phyloP scores from a whole-genome alignment of 192 early-diverging fungal genomes.

The Spinellus fusiger region DNA sequence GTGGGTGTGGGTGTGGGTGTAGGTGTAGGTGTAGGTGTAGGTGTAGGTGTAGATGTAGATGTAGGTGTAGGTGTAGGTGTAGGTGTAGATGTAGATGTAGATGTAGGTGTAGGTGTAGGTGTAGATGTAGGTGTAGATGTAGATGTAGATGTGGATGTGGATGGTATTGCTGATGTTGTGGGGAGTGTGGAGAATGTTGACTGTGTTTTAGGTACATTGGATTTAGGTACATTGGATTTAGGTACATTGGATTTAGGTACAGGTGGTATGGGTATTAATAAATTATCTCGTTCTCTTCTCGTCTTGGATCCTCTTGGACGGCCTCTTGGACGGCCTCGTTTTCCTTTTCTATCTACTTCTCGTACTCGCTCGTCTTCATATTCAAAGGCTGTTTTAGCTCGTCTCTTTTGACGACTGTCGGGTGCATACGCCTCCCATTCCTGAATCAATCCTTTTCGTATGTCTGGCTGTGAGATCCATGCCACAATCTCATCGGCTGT shows the following conservation, averaged over 20 bases:
- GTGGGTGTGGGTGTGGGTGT: no score
- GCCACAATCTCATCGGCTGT: slow-evolving; percentile 33
- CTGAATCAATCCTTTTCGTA: slow-evolving; percentile 31
- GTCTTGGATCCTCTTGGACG: neutral
- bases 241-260: neutral
- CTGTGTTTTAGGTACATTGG: no score
- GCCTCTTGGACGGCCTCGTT: neutral
- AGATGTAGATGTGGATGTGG: no score
- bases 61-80: no score
- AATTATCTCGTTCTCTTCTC: neutral
- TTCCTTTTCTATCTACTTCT: neutral
- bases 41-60: no score
- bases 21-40: no score
- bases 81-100: no score
- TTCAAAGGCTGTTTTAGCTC: slow-evolving; percentile 11
- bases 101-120: no score
- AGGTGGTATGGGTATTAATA: neutral
- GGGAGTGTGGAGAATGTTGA: no score
- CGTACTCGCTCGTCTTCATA: slow-evolving; percentile 14
- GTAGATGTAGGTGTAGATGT: no score
- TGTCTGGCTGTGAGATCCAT: slow-evolving; percentile 34
- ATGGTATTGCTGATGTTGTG: no score
- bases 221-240: no score
- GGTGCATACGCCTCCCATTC: slow-evolving; percentile 41
- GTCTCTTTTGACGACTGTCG: slow-evolving; percentile 11